Base-by-base conservation (phyloP, 371 early-diverging fungal species). In the Circinella umbellata region DNA sequence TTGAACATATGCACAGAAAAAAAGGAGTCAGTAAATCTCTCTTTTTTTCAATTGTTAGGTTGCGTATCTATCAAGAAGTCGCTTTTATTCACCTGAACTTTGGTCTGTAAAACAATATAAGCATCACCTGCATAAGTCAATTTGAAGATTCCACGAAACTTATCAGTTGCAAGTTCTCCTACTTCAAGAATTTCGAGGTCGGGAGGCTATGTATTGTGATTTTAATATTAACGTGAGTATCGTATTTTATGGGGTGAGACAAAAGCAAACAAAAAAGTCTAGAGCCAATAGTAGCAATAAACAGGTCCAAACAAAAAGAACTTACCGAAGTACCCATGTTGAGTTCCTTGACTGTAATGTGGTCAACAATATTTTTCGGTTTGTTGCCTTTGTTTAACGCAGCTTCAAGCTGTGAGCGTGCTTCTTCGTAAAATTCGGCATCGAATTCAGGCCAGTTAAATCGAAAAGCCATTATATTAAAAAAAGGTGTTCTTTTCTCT, bases 151-250 rank as follows among this genome's bases (percentile, higher is more conserved):
- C 97, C 98, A 61, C 95, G 90, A 81, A 98, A 97, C 68, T 94
- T 91, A 73, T 97, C 97, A 61, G 88, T 91, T 5, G 90, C 88
- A 36, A 99, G 86, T 67, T 99, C 99, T 47, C 97, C 94, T 71
- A 99, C 95, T 73, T 99, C 99, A n/a, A 99, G 81, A 69, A 99
- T 95, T 74, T 98, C 98, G 37, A 99, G 87, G 57, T 96, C 97
- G 15, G 99, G 99, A 27, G 99, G 93, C 92, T 94, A 3, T 42
- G 3, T 9, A 9, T 6, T 9, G 11, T 9, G 3, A 42, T 9
- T 9, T 9, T 9, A 42, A 42, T 42, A 42, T 42, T 42, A 9
- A 27, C 27, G 27, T 1, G 42, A 42, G 11, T 42, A 9, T 6
- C 1, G 42, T 42, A 9, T 42, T 9, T 42, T 42, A 42, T 42